A percentile compares a stretch with the other conserved stretches of the same genome.
phyloP scores from a whole-genome alignment of 2,329 filamentous ascomycete genomes.

The Pseudogymnoascus sp. region DNA sequence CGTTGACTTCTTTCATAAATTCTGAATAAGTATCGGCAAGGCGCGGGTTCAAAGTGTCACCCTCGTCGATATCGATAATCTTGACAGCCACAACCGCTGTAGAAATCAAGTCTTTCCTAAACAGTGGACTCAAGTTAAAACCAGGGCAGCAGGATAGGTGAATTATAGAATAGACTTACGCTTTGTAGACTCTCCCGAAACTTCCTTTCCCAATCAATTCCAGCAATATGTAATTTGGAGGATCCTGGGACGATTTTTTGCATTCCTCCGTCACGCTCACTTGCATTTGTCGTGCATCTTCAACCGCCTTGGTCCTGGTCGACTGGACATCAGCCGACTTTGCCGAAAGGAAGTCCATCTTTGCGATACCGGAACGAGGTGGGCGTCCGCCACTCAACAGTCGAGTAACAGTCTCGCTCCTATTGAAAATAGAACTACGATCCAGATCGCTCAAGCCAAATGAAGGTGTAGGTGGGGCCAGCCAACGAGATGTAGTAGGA shows the following conservation, averaged over 20 bases:
- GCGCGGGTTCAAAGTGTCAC: conserved; percentile 60
- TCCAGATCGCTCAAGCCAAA: neutral
- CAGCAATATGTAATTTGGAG: conserved; percentile 59
- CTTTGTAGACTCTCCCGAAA: conserved; percentile 69
- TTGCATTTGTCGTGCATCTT: conserved; percentile 67
- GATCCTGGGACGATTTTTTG: conserved; percentile 49
- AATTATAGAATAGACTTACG: conserved; percentile 19
- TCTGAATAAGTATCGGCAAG: conserved; percentile 61
- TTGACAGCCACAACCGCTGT: conserved; percentile 62
- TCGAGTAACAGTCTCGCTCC: neutral
- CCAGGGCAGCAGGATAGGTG: conserved; percentile 10
- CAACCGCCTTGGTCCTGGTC: conserved; percentile 52
- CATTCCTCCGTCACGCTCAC: conserved; percentile 55
- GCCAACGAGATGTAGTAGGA: too few species aligned
- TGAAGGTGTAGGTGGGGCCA: neutral
- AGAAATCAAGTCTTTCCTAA: conserved; percentile 27
- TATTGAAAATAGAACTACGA: neutral
- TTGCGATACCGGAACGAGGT: neutral
- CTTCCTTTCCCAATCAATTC: conserved; percentile 70
- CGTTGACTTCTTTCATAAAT: conserved; percentile 60
- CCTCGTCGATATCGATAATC: conserved; percentile 77
- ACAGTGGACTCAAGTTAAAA: neutral
- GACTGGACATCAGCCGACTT: conserved; percentile 37
- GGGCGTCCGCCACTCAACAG: neutral
- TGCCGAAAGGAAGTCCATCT: conserved; percentile 29